Evolutionary conservation across 2,329 filamentous ascomycete species (phyloP), one percentile per base, ranked within the genome.

Genomic region (Colletotrichum cuscutae): DNA sequence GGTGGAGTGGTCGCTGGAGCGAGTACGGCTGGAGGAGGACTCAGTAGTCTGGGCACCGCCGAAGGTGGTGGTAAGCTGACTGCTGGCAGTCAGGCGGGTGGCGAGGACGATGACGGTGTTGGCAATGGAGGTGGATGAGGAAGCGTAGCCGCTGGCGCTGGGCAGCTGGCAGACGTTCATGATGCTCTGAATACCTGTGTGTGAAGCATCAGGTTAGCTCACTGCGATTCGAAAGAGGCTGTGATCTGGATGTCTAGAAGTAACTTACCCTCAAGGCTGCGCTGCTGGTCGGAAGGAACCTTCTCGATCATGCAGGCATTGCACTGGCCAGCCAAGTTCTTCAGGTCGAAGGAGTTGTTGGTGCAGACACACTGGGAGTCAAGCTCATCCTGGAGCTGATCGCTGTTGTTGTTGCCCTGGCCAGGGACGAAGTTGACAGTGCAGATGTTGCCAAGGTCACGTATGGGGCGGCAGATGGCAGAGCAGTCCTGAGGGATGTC

Each of bases 301-400:
- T 80, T 80, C 77, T 84, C 79, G 42, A 77, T 76, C 72, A 85
- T 81, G 73, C 83, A 85, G 66, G 78, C 79, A 63, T 80, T 78
- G 72, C 83, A 85, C 71, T 73, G 66, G 61, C 66, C 60, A 28
- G 66, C 71, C 46, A 73, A 37, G 61, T 37, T 71, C 66, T 73
- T 73, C 42, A 73, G 53, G 63, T 73, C 71, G 71, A 73, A 73
- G 1, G 71, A 73, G 71, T 13, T 71, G 67, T 73, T 73, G 61
- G 71, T 73, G 71, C 71, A 73, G 61, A 73, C 71, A 30, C 71
- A 73, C 71, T 73, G 71, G n/a, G 71, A 61, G 56, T 73, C 66
- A 11, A 73, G 71, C 46, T 70, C 46, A 35, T 73, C 71, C 71
- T 73, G 71, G 30, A 56, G 28, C 54, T 71, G 46, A 15, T 73